Conservation (phyloP, 2,329 filamentous ascomycete genomes). For the Cyphellophora europaea region DNA sequence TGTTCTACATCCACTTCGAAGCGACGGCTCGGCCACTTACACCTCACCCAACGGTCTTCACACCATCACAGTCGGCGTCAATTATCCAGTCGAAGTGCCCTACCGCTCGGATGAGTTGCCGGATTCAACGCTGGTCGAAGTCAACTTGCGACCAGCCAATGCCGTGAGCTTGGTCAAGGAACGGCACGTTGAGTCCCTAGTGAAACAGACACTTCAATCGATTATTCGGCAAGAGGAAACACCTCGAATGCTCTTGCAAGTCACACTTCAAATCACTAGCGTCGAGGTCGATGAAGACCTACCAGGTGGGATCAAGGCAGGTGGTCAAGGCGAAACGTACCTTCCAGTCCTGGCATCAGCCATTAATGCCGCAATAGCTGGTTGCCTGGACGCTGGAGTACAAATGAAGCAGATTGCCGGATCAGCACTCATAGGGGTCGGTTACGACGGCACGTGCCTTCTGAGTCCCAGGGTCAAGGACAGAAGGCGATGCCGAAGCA, state of each 20-base stretch:
- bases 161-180: slow-evolving; percentile 78
- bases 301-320: slow-evolving; percentile 16
- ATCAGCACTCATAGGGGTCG: slow-evolving; percentile 55
- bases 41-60: slow-evolving; percentile 55
- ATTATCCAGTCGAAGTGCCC: slow-evolving; percentile 81
- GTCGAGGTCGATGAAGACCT: slow-evolving; percentile 22
- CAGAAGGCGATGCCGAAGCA: slow-evolving; percentile 54
- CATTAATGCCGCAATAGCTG: slow-evolving; percentile 67
- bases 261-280: slow-evolving; percentile 31
- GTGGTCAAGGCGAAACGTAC: slow-evolving; percentile 38
- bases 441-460: slow-evolving; percentile 33
- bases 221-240: slow-evolving; percentile 35
- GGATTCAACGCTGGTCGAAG: slow-evolving; percentile 83
- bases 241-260: slow-evolving; percentile 31
- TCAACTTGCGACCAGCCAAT: slow-evolving; percentile 75
- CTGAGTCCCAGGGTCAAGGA: slow-evolving; percentile 55
- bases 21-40: slow-evolving; percentile 18
- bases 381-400: slow-evolving; percentile 72
- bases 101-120: slow-evolving; percentile 78
- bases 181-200: slow-evolving; percentile 64
- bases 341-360: slow-evolving; percentile 72
- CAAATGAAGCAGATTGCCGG: slow-evolving; percentile 67
- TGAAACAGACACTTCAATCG: slow-evolving; percentile 27
- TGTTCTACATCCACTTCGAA: slow-evolving; percentile 10
- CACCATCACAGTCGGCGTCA: slow-evolving; percentile 74